phyloP scores from a whole-genome alignment of 2,329 filamentous ascomycete genomes.

The Plectosphaerella cucumerina region DNA sequence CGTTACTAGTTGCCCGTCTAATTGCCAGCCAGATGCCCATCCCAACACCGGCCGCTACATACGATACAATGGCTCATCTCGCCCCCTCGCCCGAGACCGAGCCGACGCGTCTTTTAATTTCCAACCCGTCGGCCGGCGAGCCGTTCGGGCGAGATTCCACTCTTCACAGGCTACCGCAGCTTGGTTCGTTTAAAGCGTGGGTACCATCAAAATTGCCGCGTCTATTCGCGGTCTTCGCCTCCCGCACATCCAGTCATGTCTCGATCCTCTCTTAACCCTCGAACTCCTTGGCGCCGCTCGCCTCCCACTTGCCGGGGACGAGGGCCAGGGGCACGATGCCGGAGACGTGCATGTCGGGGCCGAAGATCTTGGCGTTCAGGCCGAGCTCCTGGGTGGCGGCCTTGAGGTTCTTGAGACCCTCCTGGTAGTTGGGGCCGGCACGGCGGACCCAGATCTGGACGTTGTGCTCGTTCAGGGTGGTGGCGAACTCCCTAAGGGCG shows the following conservation, averaged over 20 bases:
- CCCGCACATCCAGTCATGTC: slow-evolving; percentile 5
- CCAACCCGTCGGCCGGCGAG: not conserved
- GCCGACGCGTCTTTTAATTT: not conserved
- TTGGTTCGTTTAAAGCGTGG: not conserved
- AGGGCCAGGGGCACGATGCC: slow-evolving; percentile 95
- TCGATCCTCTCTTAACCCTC: slow-evolving; percentile 35
- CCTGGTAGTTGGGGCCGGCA: slow-evolving; percentile 97
- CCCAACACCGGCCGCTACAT: slow-evolving; percentile 11
- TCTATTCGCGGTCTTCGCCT: not conserved
- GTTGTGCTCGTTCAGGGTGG: slow-evolving; percentile 88
- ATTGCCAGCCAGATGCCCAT: slow-evolving; percentile 10
- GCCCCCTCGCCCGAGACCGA: slow-evolving; percentile 2
- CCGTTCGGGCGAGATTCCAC: not conserved
- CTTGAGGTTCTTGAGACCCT: slow-evolving; percentile 99
- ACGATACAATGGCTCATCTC: slow-evolving; percentile 13
- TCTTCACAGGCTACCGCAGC: not conserved
- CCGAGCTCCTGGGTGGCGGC: slow-evolving; percentile 88
- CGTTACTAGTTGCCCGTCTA: slow-evolving; percentile 15
- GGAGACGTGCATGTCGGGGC: slow-evolving; percentile 88
- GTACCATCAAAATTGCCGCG: not conserved
- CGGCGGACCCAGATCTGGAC: slow-evolving; percentile 93
- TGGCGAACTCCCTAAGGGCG: slow-evolving; percentile 85
- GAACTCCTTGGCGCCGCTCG: slow-evolving; percentile 59
- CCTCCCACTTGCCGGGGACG: slow-evolving; percentile 59
- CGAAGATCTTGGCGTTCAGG: slow-evolving; percentile 63